Evolutionary conservation across 148 eudicot genomes (phyloP).

Genomic region (Camellia japonica): DNA sequence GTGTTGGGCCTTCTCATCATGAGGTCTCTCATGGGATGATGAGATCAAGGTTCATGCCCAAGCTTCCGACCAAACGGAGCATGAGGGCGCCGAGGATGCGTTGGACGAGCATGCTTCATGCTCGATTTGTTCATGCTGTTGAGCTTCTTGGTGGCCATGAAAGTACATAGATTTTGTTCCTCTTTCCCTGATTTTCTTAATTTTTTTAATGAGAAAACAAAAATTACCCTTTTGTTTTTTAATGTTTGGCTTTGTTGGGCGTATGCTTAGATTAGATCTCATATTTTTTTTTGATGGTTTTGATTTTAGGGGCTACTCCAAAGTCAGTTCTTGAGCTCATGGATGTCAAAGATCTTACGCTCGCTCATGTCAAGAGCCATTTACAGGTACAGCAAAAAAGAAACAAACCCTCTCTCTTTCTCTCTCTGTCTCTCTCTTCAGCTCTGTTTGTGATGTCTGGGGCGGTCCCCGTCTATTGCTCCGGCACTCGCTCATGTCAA

Average conservation of each 20-base stretch:
- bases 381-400: conserved; percentile 41
- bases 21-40: conserved; percentile 27
- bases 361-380: conserved; percentile 67
- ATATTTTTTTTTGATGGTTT: background rate
- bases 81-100: conserved; percentile 62
- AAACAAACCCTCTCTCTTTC: background rate
- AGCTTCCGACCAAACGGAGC: conserved; percentile 43
- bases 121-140: conserved; percentile 54
- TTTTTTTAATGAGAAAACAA: background rate
- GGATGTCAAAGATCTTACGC: conserved; percentile 64
- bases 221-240: too few relatives aligned
- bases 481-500: conserved; percentile 57
- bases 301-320: conserved; percentile 54
- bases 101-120: conserved; percentile 56
- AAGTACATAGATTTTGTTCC: conserved; percentile 26
- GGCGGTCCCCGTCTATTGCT: conserved; percentile 26
- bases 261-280: background rate
- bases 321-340: conserved; percentile 62
- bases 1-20: conserved; percentile 26
- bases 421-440: conserved; percentile 17
- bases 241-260: background rate
- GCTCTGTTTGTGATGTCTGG: background rate
- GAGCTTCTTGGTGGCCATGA: conserved; percentile 69
- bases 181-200: background rate
- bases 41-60: conserved; percentile 50